These are phyloP conservation scores for Alternaria atra DNA, from an alignment of 2,329 filamentous ascomycete genomes.

Conservation along the genomic window DNA sequence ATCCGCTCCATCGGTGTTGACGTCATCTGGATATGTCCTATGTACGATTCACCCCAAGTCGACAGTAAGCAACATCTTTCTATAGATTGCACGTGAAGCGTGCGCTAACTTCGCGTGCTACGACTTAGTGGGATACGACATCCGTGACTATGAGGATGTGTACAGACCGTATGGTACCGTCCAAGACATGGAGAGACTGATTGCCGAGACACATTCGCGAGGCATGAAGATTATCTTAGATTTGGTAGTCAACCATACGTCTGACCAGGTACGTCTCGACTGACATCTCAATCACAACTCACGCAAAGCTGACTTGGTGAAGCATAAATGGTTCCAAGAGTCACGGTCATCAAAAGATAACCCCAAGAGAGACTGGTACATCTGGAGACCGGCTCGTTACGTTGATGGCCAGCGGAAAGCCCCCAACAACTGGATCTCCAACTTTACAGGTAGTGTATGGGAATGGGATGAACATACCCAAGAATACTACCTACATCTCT, in stretches of 20 bases:
- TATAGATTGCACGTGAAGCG: background rate
- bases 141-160: conserved; percentile 52
- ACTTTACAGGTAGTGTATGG: conserved; percentile 72
- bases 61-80: conserved; percentile 35
- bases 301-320: conserved; percentile 11
- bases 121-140: conserved; percentile 46
- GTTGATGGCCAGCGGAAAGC: conserved; percentile 69
- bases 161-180: conserved; percentile 53
- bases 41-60: conserved; percentile 59
- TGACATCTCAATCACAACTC: background rate
- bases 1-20: conserved; percentile 58
- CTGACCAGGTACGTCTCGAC: conserved; percentile 37
- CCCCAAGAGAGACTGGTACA: conserved; percentile 65
- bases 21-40: conserved; percentile 51
- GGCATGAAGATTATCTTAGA: conserved; percentile 53
- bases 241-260: conserved; percentile 54
- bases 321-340: conserved; percentile 67
- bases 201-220: conserved; percentile 46
- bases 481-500: conserved; percentile 81
- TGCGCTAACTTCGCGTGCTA: background rate
- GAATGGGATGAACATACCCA: conserved; percentile 74
- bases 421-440: conserved; percentile 77
- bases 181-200: conserved; percentile 51
- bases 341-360: conserved; percentile 60
- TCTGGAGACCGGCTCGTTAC: conserved; percentile 60